A percentile compares a stretch with the other conserved stretches of the same genome.
Conservation (phyloP, 2,329 filamentous ascomycete genomes). For the Neopestalotiopsis clavispora region DNA sequence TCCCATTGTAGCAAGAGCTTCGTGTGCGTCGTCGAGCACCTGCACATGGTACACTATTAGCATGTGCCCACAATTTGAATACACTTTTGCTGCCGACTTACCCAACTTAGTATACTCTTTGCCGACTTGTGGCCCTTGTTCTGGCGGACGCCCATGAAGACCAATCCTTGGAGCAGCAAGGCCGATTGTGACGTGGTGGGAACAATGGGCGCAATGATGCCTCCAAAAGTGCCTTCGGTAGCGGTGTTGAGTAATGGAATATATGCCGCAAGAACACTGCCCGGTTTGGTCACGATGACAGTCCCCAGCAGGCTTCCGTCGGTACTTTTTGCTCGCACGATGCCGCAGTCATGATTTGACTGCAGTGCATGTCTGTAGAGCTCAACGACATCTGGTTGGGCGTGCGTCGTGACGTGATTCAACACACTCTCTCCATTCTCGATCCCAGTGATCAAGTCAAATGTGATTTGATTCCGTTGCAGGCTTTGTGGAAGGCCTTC, state of each 20-base stretch:
- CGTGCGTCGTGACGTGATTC: slow-evolving; percentile 74
- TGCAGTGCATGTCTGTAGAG: slow-evolving; percentile 78
- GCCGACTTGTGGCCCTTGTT: slow-evolving; percentile 79
- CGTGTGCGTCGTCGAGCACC: slow-evolving; percentile 37
- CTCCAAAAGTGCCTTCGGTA: slow-evolving; percentile 65
- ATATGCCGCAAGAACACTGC: slow-evolving; percentile 70
- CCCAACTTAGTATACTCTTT: slow-evolving; percentile 79
- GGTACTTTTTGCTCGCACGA: slow-evolving; percentile 79
- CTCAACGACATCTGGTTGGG: slow-evolving; percentile 78
- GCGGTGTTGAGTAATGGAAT: slow-evolving; percentile 70
- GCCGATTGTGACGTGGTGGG: slow-evolving; percentile 71
- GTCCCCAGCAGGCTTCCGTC: slow-evolving; percentile 75
- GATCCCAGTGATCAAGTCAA: slow-evolving; percentile 82
- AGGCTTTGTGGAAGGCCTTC: slow-evolving; percentile 78
- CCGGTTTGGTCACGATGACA: slow-evolving; percentile 77
- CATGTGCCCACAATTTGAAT: not conserved
- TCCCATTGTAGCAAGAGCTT: slow-evolving; percentile 37
- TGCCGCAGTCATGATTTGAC: slow-evolving; percentile 72
- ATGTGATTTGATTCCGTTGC: slow-evolving; percentile 74
- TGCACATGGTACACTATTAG: slow-evolving; percentile 17
- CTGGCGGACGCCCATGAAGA: slow-evolving; percentile 80
- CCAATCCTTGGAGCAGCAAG: slow-evolving; percentile 75
- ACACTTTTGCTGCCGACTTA: slow-evolving; percentile 48
- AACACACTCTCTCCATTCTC: slow-evolving; percentile 78
- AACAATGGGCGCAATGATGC: slow-evolving; percentile 81